Base-by-base conservation (phyloP, 176 grass and related monocot genomes). In the Ensete ventricosum region DNA sequence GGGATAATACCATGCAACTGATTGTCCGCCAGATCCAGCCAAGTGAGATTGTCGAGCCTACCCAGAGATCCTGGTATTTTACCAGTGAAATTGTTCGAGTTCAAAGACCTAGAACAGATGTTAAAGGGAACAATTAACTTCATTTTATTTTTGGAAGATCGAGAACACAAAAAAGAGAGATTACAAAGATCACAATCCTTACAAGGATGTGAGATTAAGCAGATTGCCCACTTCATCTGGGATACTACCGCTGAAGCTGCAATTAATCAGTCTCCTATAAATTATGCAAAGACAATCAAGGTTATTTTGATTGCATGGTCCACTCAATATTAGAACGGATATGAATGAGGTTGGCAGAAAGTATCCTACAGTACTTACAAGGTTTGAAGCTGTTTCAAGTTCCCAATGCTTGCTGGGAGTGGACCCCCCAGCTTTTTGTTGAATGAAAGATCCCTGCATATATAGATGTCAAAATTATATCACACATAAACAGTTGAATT, bases 11-110 rank as follows among this genome's bases (percentile, higher is more conserved):
- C 90, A 6, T 27, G 87, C 75, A 97, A 58, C 13, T 85, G 85
- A 80, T 97, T 97, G 72, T 97, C 81, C 2, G 90, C 77, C 1
- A 97, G 68, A 62, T 97, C 93, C 48, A 97, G 87, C 93, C 87
- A 97, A 21, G 85, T 86, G 76, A 97, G 83, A 20, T 81, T 88
- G 55, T 82, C 86, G 64, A 97, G 93, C 24, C 81, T 90, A 48
- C 93, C 93, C 13, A 97, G 50, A 11, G 90, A 87, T 63, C 85
- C 69, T 73, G 93, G 93, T 97, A 97, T 82, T 53, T 70, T 80
- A 14, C 93, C 93, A 2, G 74, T 84, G 81, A 97, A 93, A 9
- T 83, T 76, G 29, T 97, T 97, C 65, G 85, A 85, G 64, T 93
- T 60, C 17, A 60, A n/a, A 60, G 57, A 60, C 57, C 57, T 60